Evolutionary conservation across 768 basidiomycete species (phyloP), one percentile per base, ranked within the genome.

Genomic region (Collybia sordida): DNA sequence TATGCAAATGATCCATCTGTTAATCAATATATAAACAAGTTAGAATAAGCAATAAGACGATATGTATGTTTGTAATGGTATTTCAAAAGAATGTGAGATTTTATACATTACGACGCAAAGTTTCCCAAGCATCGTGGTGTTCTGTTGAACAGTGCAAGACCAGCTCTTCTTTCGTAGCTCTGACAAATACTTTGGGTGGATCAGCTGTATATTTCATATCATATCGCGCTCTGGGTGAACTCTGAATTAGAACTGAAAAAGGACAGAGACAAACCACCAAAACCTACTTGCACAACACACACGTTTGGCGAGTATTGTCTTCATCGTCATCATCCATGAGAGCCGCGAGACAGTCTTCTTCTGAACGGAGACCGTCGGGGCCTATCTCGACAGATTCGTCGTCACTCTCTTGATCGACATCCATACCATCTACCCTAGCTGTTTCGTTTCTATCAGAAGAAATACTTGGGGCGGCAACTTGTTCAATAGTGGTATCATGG

Each of bases 231-330:
- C 79, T 79, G 48, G 3, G 43, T 47, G 46, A 42, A 3, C 14
- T 12, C 31, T 4, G 31, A 12, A 14, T 31, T 17, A 5, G 25
- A n/a, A 38, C 44, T 41, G 44, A 42, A 4, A 18, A 17, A 35
- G 24, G 22, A 18, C 40, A 18, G 8, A 28, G n/a, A 21, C 36
- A 24, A 25, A 53, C 24, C 21, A 42, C 49, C 14, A 44, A 22
- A 43, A 72, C 82, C 63, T 47, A 82, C 84, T 66, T 56, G 76
- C 84, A 86, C 28, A 82, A 65, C 42, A 60, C 67, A 50, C 83
- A 85, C 36, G 67, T 69, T 31, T 68, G 56, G 35, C 53, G 51
- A 3, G 62, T 66, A 21, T 57, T 62, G 34, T 62, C 59, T 7
- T 61, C 57, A 4, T 66, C 66, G 12, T 64, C 64, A 17, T 63